phyloP scores from a whole-genome alignment of 2,329 filamentous ascomycete genomes.

The Lojkania enalia region DNA sequence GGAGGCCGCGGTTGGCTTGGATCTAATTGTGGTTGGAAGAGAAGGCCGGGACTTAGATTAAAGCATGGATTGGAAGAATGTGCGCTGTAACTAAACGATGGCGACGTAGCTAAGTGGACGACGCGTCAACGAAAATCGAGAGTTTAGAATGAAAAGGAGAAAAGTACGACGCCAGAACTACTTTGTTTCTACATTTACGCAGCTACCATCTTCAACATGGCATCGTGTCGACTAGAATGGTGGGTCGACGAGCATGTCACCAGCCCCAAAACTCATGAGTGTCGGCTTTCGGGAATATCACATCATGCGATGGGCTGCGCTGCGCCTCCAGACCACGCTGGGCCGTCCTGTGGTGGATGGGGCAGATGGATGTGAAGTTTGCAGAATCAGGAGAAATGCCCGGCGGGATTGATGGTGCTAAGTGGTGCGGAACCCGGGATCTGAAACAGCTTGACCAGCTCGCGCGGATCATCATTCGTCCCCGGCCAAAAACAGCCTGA shows the following conservation, averaged over 20 bases:
- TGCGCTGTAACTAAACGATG: neutral
- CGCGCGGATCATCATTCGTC: conserved; percentile 4
- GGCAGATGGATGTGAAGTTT: conserved; percentile 1
- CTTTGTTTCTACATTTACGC: neutral
- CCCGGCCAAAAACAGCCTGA: conserved; percentile 11
- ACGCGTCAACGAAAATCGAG: neutral
- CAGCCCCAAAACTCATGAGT: neutral
- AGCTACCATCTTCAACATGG: neutral
- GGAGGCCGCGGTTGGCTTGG: neutral
- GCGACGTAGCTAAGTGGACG: conserved; percentile 8
- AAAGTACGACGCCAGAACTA: neutral
- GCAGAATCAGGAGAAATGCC: conserved; percentile 5
- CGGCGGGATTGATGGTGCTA: conserved; percentile 6
- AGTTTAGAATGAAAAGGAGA: neutral
- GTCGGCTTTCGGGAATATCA: neutral
- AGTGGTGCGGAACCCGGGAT: conserved; percentile 1
- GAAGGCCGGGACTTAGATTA: neutral
- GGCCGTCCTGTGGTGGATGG: conserved; percentile 2
- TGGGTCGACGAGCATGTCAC: conserved; percentile 3
- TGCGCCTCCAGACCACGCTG: conserved; percentile 3
- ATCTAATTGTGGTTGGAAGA: neutral
- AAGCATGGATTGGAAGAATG: neutral
- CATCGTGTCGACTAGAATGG: neutral
- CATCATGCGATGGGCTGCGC: conserved; percentile 8
- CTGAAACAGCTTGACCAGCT: conserved; percentile 14